Base-by-base conservation (phyloP, 257 asterid species). In the Echites panduratus region DNA sequence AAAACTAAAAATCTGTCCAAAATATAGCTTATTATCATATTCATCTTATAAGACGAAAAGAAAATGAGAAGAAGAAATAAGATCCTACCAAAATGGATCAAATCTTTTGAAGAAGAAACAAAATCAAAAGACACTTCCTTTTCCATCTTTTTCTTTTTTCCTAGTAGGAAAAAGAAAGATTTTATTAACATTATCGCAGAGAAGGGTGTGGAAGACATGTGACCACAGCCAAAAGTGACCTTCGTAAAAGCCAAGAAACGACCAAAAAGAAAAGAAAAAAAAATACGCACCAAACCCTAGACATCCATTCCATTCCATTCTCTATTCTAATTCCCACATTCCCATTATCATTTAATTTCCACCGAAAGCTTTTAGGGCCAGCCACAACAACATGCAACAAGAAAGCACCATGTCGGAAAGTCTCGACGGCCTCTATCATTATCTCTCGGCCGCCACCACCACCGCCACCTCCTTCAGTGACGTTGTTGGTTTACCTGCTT, bases 341-440 rank as follows among this genome's bases (percentile, higher is more conserved):
- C n/a, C n/a, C n/a, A n/a, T n/a, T n/a, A n/a, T n/a, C n/a, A n/a
- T n/a, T n/a, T n/a, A n/a, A 20, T 24, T 68, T 47, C 76, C 81
- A 58, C 76, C 69, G 57, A 76, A 76, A 70, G 56, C 29, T 56
- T 38, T 44, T 72, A 68, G n/a, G n/a, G 27, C 32, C 20, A 17
- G 3, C 73, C 66, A n/a, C n/a, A n/a, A 11, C 66, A 73, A 40
- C 85, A 87, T 87, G 93, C 91, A 89, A 58, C 88, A 89, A 53
- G 88, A 83, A 59, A 77, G 79, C 19, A 77, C 84, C 68, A 74
- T 85, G 66, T 83, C 86, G 73, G 89, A 52, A 70, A 75, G 66
- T 57, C 71, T 81, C 0, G 70, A 72, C n/a, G n/a, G n/a, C 62
- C 77, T 75, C 12, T 73, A 79, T 75, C 77, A 81, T 40, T 52